Evolutionary conservation across 2,329 filamentous ascomycete genomes (phyloP).

Genomic region (Aspergillus intermedius): DNA sequence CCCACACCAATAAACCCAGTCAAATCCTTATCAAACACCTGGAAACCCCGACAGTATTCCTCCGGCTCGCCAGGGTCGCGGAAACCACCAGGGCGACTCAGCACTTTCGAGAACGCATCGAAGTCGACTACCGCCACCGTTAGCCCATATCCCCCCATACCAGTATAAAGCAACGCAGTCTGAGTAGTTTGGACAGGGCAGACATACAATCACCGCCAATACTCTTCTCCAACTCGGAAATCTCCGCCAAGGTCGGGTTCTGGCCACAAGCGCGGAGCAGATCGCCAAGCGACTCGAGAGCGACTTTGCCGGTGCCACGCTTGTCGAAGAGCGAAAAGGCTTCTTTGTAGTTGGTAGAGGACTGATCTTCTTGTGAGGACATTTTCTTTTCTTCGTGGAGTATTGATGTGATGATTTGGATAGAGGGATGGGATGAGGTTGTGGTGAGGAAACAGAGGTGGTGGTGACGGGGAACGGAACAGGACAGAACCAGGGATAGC

Average conservation of each 20-base stretch:
- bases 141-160: too few relatives aligned
- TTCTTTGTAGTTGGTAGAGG: constrained; percentile 98
- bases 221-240: constrained; percentile 82
- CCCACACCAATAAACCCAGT: constrained; percentile 96
- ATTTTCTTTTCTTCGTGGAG: constrained; percentile 14
- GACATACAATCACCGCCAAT: constrained; percentile 85
- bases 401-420: background rate
- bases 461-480: background rate
- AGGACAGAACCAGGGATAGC: background rate
- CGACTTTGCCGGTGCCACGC: constrained; percentile 89
- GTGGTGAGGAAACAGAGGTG: background rate
- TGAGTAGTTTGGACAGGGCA: background rate
- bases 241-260: constrained; percentile 93
- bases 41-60: constrained; percentile 97
- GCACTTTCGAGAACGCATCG: constrained; percentile 90
- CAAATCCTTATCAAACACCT: constrained; percentile 99
- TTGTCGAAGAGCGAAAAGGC: constrained; percentile 99
- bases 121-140: constrained; percentile 68
- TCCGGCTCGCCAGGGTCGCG: constrained; percentile 95
- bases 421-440: constrained; percentile 1
- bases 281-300: constrained; percentile 80
- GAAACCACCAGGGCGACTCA: constrained; percentile 97
- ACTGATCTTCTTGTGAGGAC: constrained; percentile 42
- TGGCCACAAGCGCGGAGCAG: constrained; percentile 93
- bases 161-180: background rate